Conservation (phyloP, 2,329 filamentous ascomycete species). For the Verticillium nonalfalfae region DNA sequence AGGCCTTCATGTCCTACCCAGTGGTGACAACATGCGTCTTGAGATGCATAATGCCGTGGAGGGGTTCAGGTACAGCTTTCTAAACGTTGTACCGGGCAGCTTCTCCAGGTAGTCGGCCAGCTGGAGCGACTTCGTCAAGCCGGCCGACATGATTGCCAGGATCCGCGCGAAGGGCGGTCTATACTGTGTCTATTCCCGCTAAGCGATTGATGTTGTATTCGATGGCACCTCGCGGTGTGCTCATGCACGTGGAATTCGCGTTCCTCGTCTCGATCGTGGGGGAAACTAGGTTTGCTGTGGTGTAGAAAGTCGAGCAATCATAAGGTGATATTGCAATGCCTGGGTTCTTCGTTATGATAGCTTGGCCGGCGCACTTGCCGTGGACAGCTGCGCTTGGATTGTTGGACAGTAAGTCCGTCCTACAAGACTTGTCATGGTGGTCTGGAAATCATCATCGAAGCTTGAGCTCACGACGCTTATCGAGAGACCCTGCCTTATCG, state of each 20-base stretch:
- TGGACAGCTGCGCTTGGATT: background rate
- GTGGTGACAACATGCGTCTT: conserved; percentile 88
- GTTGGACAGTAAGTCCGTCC: background rate
- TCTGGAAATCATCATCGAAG: background rate
- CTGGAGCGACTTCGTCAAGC: conserved; percentile 43
- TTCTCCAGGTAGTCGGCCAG: conserved; percentile 89
- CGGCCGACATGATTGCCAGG: conserved; percentile 35
- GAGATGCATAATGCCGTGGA: conserved; percentile 95
- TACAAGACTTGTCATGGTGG: background rate
- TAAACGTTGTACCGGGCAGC: conserved; percentile 83
- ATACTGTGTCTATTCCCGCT: conserved; percentile 2
- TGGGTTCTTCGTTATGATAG: background rate
- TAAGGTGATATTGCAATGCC: too few relatives aligned
- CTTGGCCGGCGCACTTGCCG: background rate
- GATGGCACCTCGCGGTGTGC: background rate
- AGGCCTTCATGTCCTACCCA: conserved; percentile 49
- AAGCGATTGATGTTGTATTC: background rate
- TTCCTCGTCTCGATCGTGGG: background rate
- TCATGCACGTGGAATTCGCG: background rate
- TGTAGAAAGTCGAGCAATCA: too few relatives aligned
- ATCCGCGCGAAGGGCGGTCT: background rate
- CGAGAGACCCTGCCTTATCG: background rate
- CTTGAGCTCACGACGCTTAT: background rate
- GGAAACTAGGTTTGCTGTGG: too few relatives aligned
- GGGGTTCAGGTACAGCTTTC: conserved; percentile 89